phyloP scores from a whole-genome alignment of 164 flowering plant species.

The Vitis rotundifolia region DNA sequence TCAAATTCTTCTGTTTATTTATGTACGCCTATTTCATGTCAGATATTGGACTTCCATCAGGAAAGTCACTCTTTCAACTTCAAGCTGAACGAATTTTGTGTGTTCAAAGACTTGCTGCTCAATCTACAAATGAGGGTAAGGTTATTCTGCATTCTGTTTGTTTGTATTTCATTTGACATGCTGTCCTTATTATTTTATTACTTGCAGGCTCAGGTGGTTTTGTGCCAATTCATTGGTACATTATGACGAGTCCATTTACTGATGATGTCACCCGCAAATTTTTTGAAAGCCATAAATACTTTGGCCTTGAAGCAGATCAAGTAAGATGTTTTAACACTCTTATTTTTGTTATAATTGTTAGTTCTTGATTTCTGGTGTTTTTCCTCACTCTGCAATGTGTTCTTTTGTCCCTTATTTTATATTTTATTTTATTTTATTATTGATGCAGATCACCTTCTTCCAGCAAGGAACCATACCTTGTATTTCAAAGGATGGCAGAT shows the following conservation, averaged over 20 bases:
- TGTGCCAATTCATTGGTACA: slow-evolving; percentile 89
- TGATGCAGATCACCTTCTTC: slow-evolving; percentile 84
- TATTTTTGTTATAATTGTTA: not conserved
- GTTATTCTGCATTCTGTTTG: not conserved
- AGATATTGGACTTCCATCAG: slow-evolving; percentile 98
- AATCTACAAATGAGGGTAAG: slow-evolving; percentile 71
- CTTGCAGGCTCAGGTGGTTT: slow-evolving; percentile 50
- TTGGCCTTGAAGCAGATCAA: slow-evolving; percentile 93
- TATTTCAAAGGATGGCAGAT: slow-evolving; percentile 87
- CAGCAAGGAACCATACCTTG: slow-evolving; percentile 99
- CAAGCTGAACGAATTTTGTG: slow-evolving; percentile 95
- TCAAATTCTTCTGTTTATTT: not conserved
- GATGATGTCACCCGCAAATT: slow-evolving; percentile 85
- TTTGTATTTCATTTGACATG: slow-evolving; percentile 4
- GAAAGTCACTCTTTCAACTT: slow-evolving; percentile 95
- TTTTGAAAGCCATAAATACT: slow-evolving; percentile 86
- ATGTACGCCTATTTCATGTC: slow-evolving; percentile 6
- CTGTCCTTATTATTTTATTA: slow-evolving; percentile 12
- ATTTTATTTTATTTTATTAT: not conserved
- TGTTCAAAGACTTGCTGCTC: slow-evolving; percentile 83
- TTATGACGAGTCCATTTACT: slow-evolving; percentile 98
- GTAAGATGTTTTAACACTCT: slow-evolving; percentile 33
- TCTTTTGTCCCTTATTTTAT: not conserved
- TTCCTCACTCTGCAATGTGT: not conserved
- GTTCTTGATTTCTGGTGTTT: too few relatives aligned